Evolutionary conservation across 306 rosid genomes (phyloP), one percentile per base, ranked within the genome.

Genomic region (Trifolium dubium): DNA sequence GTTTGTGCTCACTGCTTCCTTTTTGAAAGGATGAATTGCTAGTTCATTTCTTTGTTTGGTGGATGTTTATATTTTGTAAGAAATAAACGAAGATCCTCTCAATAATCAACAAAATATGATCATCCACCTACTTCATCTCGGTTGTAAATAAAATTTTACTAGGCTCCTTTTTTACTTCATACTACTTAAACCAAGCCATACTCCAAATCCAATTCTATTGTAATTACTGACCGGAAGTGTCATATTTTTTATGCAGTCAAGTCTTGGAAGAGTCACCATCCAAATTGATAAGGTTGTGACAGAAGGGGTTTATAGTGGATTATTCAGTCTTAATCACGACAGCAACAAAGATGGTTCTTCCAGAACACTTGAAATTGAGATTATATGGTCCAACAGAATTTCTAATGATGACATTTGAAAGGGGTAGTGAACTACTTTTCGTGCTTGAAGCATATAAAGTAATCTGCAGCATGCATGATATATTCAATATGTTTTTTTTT

Each of bases 261-360:
- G 95, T 37, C 88, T 94, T 43, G 98, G 98, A 78, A 89, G 86
- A 85, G 98, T 94, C 77, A 91, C 97, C 5, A 91, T 94, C 89
- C 98, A 94, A 82, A 94, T 94, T 47, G 98, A 94, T 75, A 94
- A 91, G 85, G 96, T 94, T 30, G 97, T 94, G 55, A 83, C 86
- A 3, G 98, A 94, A 81, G 98, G 98, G 74, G 85, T 94, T 75
- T 94, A 89, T 84, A 94, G 97, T 46, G 98, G 97, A 75, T 73
- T 91, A 32, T 94, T 94, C 85, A 94, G 97, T 86, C 92, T 94
- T 63, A 94, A 92, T 80, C 97, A 89, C 31, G 97, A 89, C 23
- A 77, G 89, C 67, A 92, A 89, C 90, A 94, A 94, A 86, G 97
- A 94, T 46, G 98, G 92, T 68, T 87, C 97, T 73, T 91, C 98